Evolutionary conservation across 139 green algal species (phyloP), one percentile per base, ranked within the genome.

Genomic region (Penium margaritaceum): DNA sequence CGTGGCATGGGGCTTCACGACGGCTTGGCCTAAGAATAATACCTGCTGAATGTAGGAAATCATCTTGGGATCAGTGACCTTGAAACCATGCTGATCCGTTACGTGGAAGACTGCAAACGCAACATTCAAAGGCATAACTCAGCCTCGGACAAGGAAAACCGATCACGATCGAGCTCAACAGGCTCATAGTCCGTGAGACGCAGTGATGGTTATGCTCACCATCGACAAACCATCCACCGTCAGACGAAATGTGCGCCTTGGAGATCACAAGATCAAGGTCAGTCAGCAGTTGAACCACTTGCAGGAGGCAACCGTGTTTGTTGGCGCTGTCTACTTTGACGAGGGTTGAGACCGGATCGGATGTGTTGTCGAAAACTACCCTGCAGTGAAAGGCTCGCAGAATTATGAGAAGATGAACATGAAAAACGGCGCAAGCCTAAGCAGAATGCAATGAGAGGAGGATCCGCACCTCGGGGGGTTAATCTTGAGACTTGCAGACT

Each of bases 161-260:
- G n/a, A n/a, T n/a, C n/a, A n/a, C n/a, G n/a, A n/a, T n/a, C n/a
- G n/a, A n/a, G n/a, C n/a, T n/a, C n/a, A n/a, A n/a, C n/a, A n/a
- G n/a, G n/a, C n/a, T n/a, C n/a, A n/a, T n/a, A n/a, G n/a, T n/a
- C n/a, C n/a, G n/a, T n/a, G n/a, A n/a, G n/a, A n/a, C n/a, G n/a
- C n/a, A n/a, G n/a, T n/a, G n/a, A n/a, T n/a, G n/a, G 44, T 37
- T n/a, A 29, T 29, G 39, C 69, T 67, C 30, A 79, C 70, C 92
- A 70, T 98, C 93, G 2, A 97, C 88, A 73, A 98, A 98, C 93
- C 93, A 98, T 24, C 91, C 92, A 6, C 92, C 90, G 62, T 98
- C 93, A 2, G 81, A 91, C 2, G 85, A 92, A 34, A 98, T 95
- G 21, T 89, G 81, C 0, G 92, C 90, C 7, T 81, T 84, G 19